Percentiles rank a stretch among this genome's conserved stretches.
These are phyloP conservation scores for Fagus crenata DNA, from an alignment of 306 rosid species.

Conservation along the genomic window DNA sequence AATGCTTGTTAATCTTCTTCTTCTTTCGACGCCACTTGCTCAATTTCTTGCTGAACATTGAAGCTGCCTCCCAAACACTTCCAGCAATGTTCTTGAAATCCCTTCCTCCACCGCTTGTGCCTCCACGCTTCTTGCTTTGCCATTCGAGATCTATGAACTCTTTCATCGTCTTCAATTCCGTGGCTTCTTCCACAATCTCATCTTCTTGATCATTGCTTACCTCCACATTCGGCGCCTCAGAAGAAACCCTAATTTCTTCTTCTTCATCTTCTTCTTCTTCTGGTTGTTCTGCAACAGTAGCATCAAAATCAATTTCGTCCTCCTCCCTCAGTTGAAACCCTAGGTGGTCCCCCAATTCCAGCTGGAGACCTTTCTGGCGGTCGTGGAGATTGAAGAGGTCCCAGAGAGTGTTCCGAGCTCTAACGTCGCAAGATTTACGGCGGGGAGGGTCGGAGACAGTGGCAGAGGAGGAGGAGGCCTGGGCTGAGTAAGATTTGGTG, in stretches of 20 bases:
- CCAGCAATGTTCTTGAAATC: constrained; percentile 75
- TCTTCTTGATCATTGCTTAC: constrained; percentile 31
- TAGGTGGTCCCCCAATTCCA: constrained; percentile 30
- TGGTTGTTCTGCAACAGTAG: not conserved
- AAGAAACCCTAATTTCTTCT: constrained; percentile 52
- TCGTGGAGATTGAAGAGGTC: constrained; percentile 66
- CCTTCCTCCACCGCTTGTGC: constrained; percentile 37
- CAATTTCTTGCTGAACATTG: constrained; percentile 64
- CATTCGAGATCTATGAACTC: constrained; percentile 96
- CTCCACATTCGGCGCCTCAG: constrained; percentile 13
- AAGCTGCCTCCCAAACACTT: constrained; percentile 70
- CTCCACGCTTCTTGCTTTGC: constrained; percentile 55
- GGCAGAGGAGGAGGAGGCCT: not conserved
- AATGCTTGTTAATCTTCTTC: constrained; percentile 37
- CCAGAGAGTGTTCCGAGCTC: constrained; percentile 51
- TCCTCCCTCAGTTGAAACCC: constrained; percentile 37
- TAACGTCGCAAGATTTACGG: constrained; percentile 77
- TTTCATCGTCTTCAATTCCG: constrained; percentile 77
- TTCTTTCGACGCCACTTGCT: constrained; percentile 66
- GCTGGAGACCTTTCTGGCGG: constrained; percentile 36
- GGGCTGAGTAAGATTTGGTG: constrained; percentile 63
- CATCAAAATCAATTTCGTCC: constrained; percentile 22
- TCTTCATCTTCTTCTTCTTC: not conserved
- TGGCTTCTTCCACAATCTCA: constrained; percentile 9
- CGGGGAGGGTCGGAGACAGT: constrained; percentile 34